A percentile compares a stretch with the other conserved stretches of the same genome.
Conservation (phyloP, 2,329 filamentous ascomycete genomes). For the Talaromyces sp. region DNA sequence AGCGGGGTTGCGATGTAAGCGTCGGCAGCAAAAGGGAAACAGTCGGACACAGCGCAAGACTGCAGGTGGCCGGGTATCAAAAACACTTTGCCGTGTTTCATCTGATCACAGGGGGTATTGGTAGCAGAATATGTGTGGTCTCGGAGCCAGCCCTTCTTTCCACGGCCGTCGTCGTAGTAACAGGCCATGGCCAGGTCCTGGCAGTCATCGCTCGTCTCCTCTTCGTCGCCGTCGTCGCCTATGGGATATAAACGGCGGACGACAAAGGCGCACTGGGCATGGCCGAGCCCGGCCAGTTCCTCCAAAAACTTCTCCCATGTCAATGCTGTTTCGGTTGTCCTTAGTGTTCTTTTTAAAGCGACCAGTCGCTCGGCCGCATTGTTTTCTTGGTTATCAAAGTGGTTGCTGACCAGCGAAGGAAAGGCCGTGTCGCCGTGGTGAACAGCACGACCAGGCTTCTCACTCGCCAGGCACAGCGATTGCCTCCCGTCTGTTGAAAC, state of each 20-base stretch:
- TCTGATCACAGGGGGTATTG: constrained; percentile 61
- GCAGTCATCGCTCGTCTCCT: constrained; percentile 55
- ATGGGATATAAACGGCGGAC: constrained; percentile 28
- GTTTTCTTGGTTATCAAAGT: constrained; percentile 23
- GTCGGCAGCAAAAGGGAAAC: constrained; percentile 57
- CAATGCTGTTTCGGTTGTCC: constrained; percentile 49
- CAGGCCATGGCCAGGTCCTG: constrained; percentile 62
- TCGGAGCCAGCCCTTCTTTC: constrained; percentile 48
- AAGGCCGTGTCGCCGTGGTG: constrained; percentile 20
- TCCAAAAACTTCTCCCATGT: constrained; percentile 64
- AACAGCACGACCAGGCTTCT: constrained; percentile 17
- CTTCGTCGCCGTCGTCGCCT: constrained; percentile 53
- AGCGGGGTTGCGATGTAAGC: constrained; percentile 64
- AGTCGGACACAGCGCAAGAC: constrained; percentile 52
- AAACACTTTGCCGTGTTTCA: constrained; percentile 68
- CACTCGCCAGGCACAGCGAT: constrained; percentile 23
- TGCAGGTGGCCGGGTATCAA: constrained; percentile 59
- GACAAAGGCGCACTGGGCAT: constrained; percentile 64
- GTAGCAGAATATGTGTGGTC: constrained; percentile 62
- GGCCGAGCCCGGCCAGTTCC: constrained; percentile 57
- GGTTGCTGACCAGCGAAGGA: constrained; percentile 19
- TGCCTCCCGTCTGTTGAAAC: background rate
- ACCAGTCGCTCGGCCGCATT: constrained; percentile 55
- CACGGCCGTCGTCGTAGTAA: constrained; percentile 59
- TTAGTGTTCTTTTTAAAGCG: constrained; percentile 53